Evolutionary conservation across 495 filamentous ascomycete genomes (phyloP).

Genomic region (Durotheca rogersii): DNA sequence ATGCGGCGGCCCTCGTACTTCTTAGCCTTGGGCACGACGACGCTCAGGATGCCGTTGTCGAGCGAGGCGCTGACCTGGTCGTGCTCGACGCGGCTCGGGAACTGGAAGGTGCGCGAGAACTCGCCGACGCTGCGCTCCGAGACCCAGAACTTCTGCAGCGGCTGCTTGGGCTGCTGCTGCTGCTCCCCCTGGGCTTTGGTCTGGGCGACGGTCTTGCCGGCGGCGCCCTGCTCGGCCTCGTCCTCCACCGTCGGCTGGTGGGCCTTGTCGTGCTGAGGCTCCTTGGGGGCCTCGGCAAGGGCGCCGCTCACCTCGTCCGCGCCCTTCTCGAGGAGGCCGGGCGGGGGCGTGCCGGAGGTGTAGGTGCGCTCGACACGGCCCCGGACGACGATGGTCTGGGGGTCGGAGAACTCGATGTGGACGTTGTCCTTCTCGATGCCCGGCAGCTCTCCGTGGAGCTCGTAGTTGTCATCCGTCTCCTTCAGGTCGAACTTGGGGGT

Average conservation of each 20-base stretch:
- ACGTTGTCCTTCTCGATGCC: conserved; percentile 77
- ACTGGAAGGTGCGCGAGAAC: conserved; percentile 77
- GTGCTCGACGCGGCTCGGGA: conserved; percentile 72
- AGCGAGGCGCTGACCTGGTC: conserved; percentile 72
- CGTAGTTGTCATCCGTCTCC: conserved; percentile 66
- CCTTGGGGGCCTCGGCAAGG: conserved; percentile 40
- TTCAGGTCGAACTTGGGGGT: conserved; percentile 78
- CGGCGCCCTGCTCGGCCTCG: conserved; percentile 32
- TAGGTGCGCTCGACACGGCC: conserved; percentile 65
- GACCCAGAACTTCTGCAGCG: conserved; percentile 69
- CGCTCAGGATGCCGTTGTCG: conserved; percentile 71
- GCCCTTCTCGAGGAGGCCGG: conserved; percentile 35
- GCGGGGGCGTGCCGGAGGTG: conserved; percentile 44
- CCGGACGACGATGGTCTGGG: conserved; percentile 69
- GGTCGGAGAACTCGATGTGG: conserved; percentile 81
- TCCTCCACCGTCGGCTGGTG: conserved; percentile 69
- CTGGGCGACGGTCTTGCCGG: conserved; percentile 18
- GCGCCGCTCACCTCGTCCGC: conserved; percentile 25
- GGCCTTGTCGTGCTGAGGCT: conserved; percentile 38
- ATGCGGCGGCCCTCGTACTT: conserved; percentile 42
- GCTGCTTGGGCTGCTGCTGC: conserved; percentile 39
- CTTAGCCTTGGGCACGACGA: conserved; percentile 75
- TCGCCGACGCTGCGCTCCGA: conserved; percentile 77
- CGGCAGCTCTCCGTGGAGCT: conserved; percentile 86
- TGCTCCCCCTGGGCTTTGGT: conserved; percentile 33